phyloP scores from a whole-genome alignment of 1,139 yeast species.

The Hanseniaspora gamundiae region DNA sequence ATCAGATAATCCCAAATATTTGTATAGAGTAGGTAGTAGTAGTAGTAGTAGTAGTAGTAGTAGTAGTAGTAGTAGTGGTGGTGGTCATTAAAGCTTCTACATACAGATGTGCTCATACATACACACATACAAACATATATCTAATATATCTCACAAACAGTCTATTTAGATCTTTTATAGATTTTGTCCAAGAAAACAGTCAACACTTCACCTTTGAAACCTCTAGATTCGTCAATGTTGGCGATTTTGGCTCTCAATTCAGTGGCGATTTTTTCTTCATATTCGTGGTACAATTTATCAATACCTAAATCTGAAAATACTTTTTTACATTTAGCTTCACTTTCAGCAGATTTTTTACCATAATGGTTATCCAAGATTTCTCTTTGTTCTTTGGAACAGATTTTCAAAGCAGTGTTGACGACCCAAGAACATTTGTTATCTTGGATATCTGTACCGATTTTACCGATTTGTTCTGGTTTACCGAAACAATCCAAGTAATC shows the following conservation, averaged over 20 bases:
- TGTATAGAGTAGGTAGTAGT: no score
- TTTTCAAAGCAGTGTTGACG: conserved; percentile 78
- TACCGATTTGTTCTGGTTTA: conserved; percentile 93
- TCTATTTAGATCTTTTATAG: conserved; percentile 67
- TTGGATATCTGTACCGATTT: conserved; percentile 96
- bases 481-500: conserved; percentile 96
- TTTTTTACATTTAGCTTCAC: conserved; percentile 62
- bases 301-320: conserved; percentile 66
- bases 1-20: no score
- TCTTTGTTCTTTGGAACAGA: conserved; percentile 75
- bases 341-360: conserved; percentile 64
- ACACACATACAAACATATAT: no score
- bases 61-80: no score
- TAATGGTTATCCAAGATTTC: conserved; percentile 72
- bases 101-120: no score
- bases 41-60: no score
- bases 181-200: conserved; percentile 78
- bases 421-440: conserved; percentile 99
- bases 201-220: conserved; percentile 79
- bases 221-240: conserved; percentile 74
- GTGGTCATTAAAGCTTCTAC: no score
- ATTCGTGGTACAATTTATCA: conserved; percentile 57
- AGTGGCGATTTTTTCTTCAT: conserved; percentile 67
- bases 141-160: no score
- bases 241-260: conserved; percentile 56